These are phyloP conservation scores for Lasiodiplodia theobromae DNA, from an alignment of 2,329 filamentous ascomycete genomes.

Conservation along the genomic window DNA sequence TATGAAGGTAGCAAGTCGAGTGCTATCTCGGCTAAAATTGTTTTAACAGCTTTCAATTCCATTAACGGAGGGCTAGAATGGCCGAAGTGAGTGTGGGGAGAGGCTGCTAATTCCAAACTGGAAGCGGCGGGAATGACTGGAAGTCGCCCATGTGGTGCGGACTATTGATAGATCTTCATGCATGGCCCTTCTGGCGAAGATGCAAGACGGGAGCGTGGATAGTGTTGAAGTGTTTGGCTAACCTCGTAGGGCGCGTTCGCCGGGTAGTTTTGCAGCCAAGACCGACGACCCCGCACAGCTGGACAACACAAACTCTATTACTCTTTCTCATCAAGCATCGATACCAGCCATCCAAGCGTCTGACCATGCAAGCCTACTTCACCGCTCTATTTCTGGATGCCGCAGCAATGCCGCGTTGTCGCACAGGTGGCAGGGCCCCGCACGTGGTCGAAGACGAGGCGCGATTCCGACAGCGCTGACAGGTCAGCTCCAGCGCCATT, in stretches of 20 bases:
- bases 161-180: neutral
- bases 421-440: neutral
- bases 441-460: constrained; percentile 4
- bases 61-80: no score
- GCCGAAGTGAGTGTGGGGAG: no score
- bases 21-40: no score
- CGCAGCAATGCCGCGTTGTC: neutral
- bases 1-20: no score
- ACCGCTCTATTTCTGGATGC: neutral
- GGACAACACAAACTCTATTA: neutral
- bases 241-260: neutral
- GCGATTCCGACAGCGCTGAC: neutral
- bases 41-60: no score
- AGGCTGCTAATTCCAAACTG: no score
- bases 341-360: neutral
- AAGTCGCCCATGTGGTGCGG: no score
- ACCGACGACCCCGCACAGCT: constrained; percentile 8
- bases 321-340: neutral
- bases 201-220: neutral
- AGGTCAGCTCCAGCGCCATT: neutral
- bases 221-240: neutral
- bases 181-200: neutral
- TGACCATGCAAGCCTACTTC: neutral
- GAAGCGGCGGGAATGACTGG: no score
- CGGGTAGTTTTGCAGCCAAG: neutral